These are phyloP conservation scores for Fraxinus nigra DNA, from an alignment of 305 asterid genomes.

Conservation along the genomic window DNA sequence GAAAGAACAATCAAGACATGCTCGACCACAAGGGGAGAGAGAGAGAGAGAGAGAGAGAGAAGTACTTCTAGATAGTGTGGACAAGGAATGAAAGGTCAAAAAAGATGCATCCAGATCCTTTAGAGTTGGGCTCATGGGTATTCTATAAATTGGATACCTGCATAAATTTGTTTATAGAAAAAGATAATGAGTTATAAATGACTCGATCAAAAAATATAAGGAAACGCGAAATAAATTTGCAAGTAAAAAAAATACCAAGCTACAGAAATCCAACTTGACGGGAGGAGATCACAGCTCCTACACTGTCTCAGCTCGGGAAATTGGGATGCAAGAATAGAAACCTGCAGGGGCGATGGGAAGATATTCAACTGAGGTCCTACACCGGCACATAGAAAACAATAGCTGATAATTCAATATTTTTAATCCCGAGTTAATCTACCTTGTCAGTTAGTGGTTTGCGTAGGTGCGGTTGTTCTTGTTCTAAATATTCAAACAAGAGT, in stretches of 20 bases:
- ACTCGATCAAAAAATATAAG: neutral
- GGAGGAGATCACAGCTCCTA: constrained; percentile 79
- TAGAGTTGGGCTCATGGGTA: constrained; percentile 65
- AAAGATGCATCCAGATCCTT: constrained; percentile 72
- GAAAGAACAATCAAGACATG: constrained; percentile 6
- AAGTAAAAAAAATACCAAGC: constrained; percentile 62
- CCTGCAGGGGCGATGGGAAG: constrained; percentile 40
- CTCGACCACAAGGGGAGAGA: neutral
- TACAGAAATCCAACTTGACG: constrained; percentile 81
- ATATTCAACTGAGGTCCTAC: constrained; percentile 21
- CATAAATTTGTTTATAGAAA: constrained; percentile 25
- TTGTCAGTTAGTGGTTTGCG: constrained; percentile 67
- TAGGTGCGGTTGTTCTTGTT: constrained; percentile 56
- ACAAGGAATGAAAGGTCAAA: constrained; percentile 68
- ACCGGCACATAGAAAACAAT: constrained; percentile 12
- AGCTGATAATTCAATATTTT: constrained; percentile 6
- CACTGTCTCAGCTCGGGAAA: constrained; percentile 57
- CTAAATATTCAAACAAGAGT: constrained; percentile 60
- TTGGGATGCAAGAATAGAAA: constrained; percentile 50
- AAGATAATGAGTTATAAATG: constrained; percentile 16
- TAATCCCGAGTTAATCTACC: constrained; percentile 36
- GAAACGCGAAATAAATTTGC: constrained; percentile 4
- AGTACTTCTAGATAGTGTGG: constrained; percentile 62
- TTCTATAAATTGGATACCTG: constrained; percentile 91
- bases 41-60: constrained; percentile 17